Percentiles rank a stretch among this genome's conserved stretches.
Evolutionary conservation across 352 stramenopile species (phyloP).

Genomic region (Globisporangium echinulatum): DNA sequence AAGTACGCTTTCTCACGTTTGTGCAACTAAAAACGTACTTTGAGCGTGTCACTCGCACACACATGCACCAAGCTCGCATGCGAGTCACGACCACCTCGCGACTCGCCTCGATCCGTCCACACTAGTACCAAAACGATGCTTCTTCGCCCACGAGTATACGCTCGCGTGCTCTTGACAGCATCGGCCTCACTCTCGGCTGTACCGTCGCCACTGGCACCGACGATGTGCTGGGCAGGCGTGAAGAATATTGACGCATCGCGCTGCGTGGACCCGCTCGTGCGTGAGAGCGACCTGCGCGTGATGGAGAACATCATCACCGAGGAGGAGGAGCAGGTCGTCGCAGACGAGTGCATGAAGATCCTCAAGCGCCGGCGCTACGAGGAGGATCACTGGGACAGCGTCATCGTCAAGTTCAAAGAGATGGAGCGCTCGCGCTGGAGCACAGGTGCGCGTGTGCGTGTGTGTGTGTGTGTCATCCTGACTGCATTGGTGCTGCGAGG

Average conservation of each 20-base stretch:
- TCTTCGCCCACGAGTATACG: neutral
- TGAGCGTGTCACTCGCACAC: too few species aligned
- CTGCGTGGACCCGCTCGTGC: constrained; percentile 51
- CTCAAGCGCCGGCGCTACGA: constrained; percentile 75
- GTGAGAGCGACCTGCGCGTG: constrained; percentile 52
- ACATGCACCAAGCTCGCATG: too few species aligned
- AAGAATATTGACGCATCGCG: constrained; percentile 52
- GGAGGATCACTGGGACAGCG: constrained; percentile 77
- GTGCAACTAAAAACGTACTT: too few species aligned
- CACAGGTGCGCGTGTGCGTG: constrained; percentile 12
- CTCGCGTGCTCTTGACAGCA: constrained; percentile 5
- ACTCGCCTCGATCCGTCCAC: neutral
- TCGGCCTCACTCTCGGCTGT: neutral
- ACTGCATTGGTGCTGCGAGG: neutral
- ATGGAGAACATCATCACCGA: constrained; percentile 65
- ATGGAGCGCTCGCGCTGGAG: constrained; percentile 84
- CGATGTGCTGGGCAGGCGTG: constrained; percentile 22
- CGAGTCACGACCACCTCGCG: too few species aligned
- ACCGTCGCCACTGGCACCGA: neutral
- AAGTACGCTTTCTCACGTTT: too few species aligned
- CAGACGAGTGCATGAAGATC: constrained; percentile 60
- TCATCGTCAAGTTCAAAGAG: constrained; percentile 87
- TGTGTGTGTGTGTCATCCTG: neutral
- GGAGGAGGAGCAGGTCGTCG: constrained; percentile 62
- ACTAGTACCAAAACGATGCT: neutral